phyloP scores from a whole-genome alignment of 306 rosid species.

The Quercus engelmannii region DNA sequence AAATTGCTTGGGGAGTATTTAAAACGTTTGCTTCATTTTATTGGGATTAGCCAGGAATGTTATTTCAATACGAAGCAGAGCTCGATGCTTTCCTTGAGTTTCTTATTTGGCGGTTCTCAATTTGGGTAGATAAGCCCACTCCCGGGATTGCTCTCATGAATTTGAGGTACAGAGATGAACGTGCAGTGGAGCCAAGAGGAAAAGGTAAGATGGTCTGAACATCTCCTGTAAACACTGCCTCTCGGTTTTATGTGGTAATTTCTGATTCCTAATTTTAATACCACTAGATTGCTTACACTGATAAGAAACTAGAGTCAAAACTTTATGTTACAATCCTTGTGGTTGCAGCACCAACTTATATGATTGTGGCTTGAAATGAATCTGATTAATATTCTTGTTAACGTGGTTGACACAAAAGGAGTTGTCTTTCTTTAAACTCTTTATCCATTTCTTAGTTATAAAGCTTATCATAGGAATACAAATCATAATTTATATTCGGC shows the following conservation, averaged over 20 bases:
- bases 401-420: not conserved
- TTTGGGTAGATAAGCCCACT: conserved; percentile 99
- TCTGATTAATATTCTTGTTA: not conserved
- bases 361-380: not conserved
- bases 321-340: not conserved
- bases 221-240: conserved; percentile 12
- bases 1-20: conserved; percentile 14
- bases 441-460: not conserved
- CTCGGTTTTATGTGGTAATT: not conserved
- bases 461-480: not conserved
- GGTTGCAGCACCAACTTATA: not conserved
- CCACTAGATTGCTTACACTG: not conserved
- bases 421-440: not conserved
- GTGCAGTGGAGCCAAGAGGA: conserved; percentile 65
- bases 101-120: conserved; percentile 95
- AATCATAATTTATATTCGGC: not conserved
- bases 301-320: not conserved
- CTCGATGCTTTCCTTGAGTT: conserved; percentile 94
- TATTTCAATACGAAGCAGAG: conserved; percentile 97
- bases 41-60: conserved; percentile 99
- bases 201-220: conserved; percentile 55
- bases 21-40: conserved; percentile 27
- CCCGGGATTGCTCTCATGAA: conserved; percentile 97
- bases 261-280: not conserved
- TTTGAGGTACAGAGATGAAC: conserved; percentile 90